These are phyloP conservation scores for Pichia eremophila DNA, from an alignment of 805 yeast species.

Conservation along the genomic window DNA sequence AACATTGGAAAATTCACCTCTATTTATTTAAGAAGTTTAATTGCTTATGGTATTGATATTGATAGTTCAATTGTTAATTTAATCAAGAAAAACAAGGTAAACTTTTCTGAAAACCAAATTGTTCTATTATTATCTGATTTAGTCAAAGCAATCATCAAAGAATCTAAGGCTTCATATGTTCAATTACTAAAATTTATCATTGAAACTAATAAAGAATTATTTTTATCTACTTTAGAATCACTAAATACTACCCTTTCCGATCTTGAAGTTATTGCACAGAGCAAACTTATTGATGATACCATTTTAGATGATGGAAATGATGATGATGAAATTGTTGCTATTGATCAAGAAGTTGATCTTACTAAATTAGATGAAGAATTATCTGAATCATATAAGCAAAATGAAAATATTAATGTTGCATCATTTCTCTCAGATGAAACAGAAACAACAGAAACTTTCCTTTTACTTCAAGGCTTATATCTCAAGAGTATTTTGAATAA, in stretches of 20 bases:
- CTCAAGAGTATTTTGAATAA: constrained; percentile 31
- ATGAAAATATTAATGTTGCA: constrained; percentile 9
- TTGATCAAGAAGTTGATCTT: constrained; percentile 18
- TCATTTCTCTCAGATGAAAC: constrained; percentile 29
- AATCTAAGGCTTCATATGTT: constrained; percentile 19
- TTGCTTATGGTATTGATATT: constrained; percentile 11
- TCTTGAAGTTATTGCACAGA: constrained; percentile 59
- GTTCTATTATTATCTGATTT: constrained; percentile 16
- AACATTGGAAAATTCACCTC: constrained; percentile 20
- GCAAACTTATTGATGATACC: constrained; percentile 37
- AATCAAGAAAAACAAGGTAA: constrained; percentile 8
- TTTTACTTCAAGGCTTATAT: constrained; percentile 32
- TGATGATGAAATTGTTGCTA: constrained; percentile 24
- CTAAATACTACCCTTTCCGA: constrained; percentile 31
- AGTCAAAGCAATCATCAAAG: constrained; percentile 11
- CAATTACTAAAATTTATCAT: constrained; percentile 30
- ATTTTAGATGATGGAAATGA: constrained; percentile 12
- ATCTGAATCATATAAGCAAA: constrained; percentile 2
- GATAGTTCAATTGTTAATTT: constrained; percentile 4
- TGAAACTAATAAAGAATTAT: constrained; percentile 28
- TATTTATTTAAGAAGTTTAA: constrained; percentile 21
- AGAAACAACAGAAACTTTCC: constrained; percentile 33
- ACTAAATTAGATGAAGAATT: constrained; percentile 15
- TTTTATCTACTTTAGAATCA: constrained; percentile 30
- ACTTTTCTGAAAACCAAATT: constrained; percentile 15